Percentiles rank a stretch among this genome's conserved stretches.
These are phyloP conservation scores for Plectosphaerella sp. DNA, from an alignment of 2,329 filamentous ascomycete species.

Conservation along the genomic window DNA sequence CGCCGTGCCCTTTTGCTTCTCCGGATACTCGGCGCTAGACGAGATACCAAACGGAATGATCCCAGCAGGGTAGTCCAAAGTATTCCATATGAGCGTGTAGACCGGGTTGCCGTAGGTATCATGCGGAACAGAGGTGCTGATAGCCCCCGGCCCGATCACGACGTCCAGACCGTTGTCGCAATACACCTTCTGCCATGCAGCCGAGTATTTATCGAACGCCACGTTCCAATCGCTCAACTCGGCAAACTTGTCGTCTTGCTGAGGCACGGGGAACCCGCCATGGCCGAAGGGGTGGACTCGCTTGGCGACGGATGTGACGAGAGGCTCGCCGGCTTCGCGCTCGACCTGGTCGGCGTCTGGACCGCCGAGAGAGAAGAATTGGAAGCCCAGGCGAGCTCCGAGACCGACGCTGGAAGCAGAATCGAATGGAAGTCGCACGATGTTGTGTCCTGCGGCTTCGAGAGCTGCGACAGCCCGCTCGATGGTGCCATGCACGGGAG, in stretches of 20 bases:
- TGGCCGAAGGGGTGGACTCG: conserved; percentile 14
- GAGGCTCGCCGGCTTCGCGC: conserved; percentile 32
- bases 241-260: conserved; percentile 24
- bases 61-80: conserved; percentile 48
- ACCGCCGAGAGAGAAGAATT: conserved; percentile 30
- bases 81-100: conserved; percentile 46
- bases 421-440: conserved; percentile 28
- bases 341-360: conserved; percentile 26
- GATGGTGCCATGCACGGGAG: conserved; percentile 41
- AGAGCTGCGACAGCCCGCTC: conserved; percentile 32
- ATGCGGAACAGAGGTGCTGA: conserved; percentile 45
- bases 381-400: conserved; percentile 27
- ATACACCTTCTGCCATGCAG: conserved; percentile 36
- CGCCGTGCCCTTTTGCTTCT: conserved; percentile 18
- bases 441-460: conserved; percentile 35
- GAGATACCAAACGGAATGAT: conserved; percentile 40
- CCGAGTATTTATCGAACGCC: conserved; percentile 21
- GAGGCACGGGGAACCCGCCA: conserved; percentile 20
- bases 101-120: conserved; percentile 41
- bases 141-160: conserved; percentile 42
- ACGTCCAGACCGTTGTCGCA: conserved; percentile 41
- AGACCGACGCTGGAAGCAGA: conserved; percentile 21
- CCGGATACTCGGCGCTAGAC: conserved; percentile 31
- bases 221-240: conserved; percentile 36
- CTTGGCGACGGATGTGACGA: conserved; percentile 30